phyloP scores from a whole-genome alignment of 2,329 filamentous ascomycete species.

The Diaporthe velutina region DNA sequence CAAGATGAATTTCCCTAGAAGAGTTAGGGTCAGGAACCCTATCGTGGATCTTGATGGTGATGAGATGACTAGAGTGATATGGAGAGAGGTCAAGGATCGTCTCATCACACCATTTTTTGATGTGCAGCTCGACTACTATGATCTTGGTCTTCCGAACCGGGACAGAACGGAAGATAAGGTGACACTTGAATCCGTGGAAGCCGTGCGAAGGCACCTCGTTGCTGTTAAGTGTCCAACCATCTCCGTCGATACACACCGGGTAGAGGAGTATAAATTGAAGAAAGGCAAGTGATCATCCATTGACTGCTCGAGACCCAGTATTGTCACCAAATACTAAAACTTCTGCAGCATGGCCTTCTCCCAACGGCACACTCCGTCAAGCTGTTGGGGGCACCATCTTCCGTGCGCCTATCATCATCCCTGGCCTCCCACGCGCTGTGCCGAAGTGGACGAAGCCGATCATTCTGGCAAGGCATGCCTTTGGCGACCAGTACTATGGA shows the following conservation, averaged over 20 bases:
- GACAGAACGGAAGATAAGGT: slow-evolving; percentile 97
- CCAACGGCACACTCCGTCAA: slow-evolving; percentile 89
- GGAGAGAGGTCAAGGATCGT: slow-evolving; percentile 99
- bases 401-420: slow-evolving; percentile 97
- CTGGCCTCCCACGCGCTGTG: slow-evolving; percentile 89
- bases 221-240: slow-evolving; percentile 99
- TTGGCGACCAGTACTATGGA: slow-evolving; percentile 97
- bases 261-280: slow-evolving; percentile 98
- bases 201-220: slow-evolving; percentile 98
- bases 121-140: slow-evolving; percentile 98
- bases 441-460: slow-evolving; percentile 99
- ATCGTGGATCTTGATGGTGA: slow-evolving; percentile 96
- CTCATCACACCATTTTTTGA: slow-evolving; percentile 97
- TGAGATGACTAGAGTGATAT: slow-evolving; percentile 98
- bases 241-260: slow-evolving; percentile 94
- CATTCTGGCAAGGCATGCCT: slow-evolving; percentile 97
- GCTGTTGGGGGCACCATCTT: slow-evolving; percentile 93
- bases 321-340: too few species aligned
- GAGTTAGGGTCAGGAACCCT: slow-evolving; percentile 84
- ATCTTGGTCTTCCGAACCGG: slow-evolving; percentile 91
- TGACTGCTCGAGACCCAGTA: too few species aligned
- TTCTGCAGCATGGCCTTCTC: slow-evolving; percentile 79
- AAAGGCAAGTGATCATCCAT: slow-evolving; percentile 71
- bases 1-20: too few species aligned
- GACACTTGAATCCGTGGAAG: slow-evolving; percentile 92